Base-by-base conservation (phyloP, 2,329 filamentous ascomycete genomes). In the Aspergillus unguis region DNA sequence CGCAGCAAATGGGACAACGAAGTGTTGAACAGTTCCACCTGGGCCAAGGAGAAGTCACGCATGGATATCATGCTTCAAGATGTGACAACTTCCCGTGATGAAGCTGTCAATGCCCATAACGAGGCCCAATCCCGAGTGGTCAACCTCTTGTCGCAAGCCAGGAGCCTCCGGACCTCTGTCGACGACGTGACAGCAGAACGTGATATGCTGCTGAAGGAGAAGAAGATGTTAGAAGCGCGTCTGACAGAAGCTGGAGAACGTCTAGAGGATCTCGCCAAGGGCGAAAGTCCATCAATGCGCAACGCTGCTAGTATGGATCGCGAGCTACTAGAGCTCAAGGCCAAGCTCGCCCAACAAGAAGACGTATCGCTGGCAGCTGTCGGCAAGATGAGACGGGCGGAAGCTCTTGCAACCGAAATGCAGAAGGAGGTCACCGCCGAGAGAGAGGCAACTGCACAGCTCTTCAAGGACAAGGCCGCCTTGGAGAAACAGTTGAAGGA, bases 1-100 rank as follows among this genome's bases (percentile, higher is more conserved):
- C 85, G 94, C 60, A 91, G 86, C 62, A 97, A 97, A 75, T 97
- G 94, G 92, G 94, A 99, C 65, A 90, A 97, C 63, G 92, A 99
- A 73, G 90, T 97, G 8, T 83, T 97, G 62, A 97, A 97, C 75
- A 95, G 90, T 72, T 95, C 91, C 11, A 96, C 92, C 0, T 97
- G 94, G 92, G 92, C 92, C 9, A 99, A 99, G 76, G 92, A 99
- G 75, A 97, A 97, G 78, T 83, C 90, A 11, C 86, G 92, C 11
- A 80, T 99, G 37, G 92, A 97, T 69, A 85, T 91, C 55, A 95
- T 91, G 4, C 79, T 99, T 50, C 85, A 92, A 46, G 91, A 96
- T 68, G 83, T 97, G 31, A 87, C 88, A 8, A 86, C 89, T 44
- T 95, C 91, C n/a, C 85, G 92, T 2, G 92, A 99, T 60, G 94